Base-by-base conservation (phyloP, 129 eudicot species). In the Sambucus nigra region DNA sequence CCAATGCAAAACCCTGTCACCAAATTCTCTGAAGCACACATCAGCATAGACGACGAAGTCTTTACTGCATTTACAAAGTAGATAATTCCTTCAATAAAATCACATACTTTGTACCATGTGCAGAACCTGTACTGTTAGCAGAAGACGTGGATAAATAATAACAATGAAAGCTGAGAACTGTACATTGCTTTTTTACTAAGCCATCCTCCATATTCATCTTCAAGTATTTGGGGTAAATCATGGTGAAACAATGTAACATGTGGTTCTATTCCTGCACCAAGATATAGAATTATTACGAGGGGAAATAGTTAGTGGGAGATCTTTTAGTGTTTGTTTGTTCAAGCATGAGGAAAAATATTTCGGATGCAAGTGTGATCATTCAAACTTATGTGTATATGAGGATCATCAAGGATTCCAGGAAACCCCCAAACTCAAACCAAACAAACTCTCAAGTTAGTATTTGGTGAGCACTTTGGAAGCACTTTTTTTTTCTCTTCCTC, bases 1-100 rank as follows among this genome's bases (percentile, higher is more conserved):
- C 84, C 84, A 69, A 40, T 64, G 27, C 64, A 59, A 72, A 28
- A 77, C 79, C 8, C 79, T 63, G 17, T 77, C 79, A 7, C 84
- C 84, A 42, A 73, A 78, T 40, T 63, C 62, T 65, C 65, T 50
- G 21, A 68, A 68, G 18, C 74, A 73, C 25, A 68, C 39, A 24
- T 68, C 79, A 19, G 55, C 74, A 17, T 56, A 73, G 21, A 29
- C 41, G n/a, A 35, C 24, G 25, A 67, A 62, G 26, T 63, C 74
- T 0, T 63, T 57, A 51, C 74, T 73, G 40, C 14, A 54, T 26
- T n/a, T 5, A 15, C 0, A 21, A 8, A 4, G 24, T 54, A 17
- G 32, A 19, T 16, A 11, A 0, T 7, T 1, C 20, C 5, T 17
- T 7, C n/a, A 7, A 54, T 15, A 53, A n/a, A 1, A 16, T 17